Base-by-base conservation (phyloP, 2,329 filamentous ascomycete species). In the Xylogone sp. region DNA sequence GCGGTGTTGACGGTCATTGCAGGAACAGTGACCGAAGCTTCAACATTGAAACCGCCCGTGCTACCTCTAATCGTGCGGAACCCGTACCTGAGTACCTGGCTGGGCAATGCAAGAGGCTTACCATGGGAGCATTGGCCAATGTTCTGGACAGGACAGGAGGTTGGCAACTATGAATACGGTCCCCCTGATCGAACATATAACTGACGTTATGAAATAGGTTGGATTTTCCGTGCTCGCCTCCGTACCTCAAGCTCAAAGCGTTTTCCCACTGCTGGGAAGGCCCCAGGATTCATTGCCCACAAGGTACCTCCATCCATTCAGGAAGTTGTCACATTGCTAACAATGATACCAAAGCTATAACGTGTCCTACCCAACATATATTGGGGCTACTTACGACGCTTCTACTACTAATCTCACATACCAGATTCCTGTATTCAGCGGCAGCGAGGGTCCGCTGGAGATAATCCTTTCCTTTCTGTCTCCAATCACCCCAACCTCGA, bases 91-190 rank as follows among this genome's bases (percentile, higher is more conserved):
- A 83, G 78, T 63, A 75, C 78, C 29, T 84, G 81, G 81, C 65
- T 90, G 51, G 75, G 76, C 45, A 78, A 81, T 67, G 88, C 89
- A 42, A 79, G 90, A 59, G 79, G 86, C 51, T 77, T 78, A 44
- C 90, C 90, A 2, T 95, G 90, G 90, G 79, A 83, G 49, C 80
- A 82, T 70, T 96, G 90, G 90, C 90, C 90, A 21, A 93, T 93
- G 68, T 91, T 92, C 68, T 92, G 85, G 77, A 88, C 86, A 6
- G 87, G 88, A 29, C 75, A 83, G 62, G 77, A 86, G 65, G 77
- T 82, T 67, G 49, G 66, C 39, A 3, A 39, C 16, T 39, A 18
- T 20, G 27, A n/a, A 13, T 29, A 21, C 18, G n/a, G n/a, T 22
- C 27, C 27, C 18, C 19, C 22, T 27, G 18, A 16, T 7, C 8